Conservation (phyloP, 1,284 basidiomycete genomes). For the Trichosporon sp. region DNA sequence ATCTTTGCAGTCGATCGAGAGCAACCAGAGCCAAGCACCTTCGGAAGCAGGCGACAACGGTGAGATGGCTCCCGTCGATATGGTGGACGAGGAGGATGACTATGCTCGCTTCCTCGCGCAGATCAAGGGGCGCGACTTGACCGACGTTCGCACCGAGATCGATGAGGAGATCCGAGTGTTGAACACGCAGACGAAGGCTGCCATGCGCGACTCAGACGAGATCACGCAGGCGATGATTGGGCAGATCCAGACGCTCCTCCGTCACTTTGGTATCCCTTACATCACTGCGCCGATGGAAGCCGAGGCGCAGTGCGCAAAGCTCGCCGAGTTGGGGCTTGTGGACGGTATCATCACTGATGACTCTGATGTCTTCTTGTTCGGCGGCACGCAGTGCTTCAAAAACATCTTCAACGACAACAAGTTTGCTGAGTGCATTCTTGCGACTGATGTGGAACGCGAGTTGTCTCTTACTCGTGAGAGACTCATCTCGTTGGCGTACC, state of each 20-base stretch:
- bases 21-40: background rate
- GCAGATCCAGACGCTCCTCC: slow-evolving; percentile 90
- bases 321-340: slow-evolving; percentile 76
- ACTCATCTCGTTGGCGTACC: slow-evolving; percentile 81
- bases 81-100: slow-evolving; percentile 76
- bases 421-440: slow-evolving; percentile 91
- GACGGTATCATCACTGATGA: slow-evolving; percentile 99
- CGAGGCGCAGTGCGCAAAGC: slow-evolving; percentile 95
- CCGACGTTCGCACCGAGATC: slow-evolving; percentile 76
- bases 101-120: slow-evolving; percentile 87
- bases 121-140: slow-evolving; percentile 74
- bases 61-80: slow-evolving; percentile 60
- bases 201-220: slow-evolving; percentile 90
- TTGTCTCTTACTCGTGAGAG: slow-evolving; percentile 80
- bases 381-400: slow-evolving; percentile 86
- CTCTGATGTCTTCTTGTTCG: slow-evolving; percentile 97
- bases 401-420: slow-evolving; percentile 99
- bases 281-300: slow-evolving; percentile 99
- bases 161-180: slow-evolving; percentile 82
- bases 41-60: slow-evolving; percentile 42
- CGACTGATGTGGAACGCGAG: slow-evolving; percentile 78
- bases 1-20: background rate
- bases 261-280: slow-evolving; percentile 94
- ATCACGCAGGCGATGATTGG: slow-evolving; percentile 89
- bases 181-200: slow-evolving; percentile 75